A percentile compares a stretch with the other conserved stretches of the same genome.
Evolutionary conservation across 306 rosid species (phyloP).

Genomic region (Cucurbita ficifolia): DNA sequence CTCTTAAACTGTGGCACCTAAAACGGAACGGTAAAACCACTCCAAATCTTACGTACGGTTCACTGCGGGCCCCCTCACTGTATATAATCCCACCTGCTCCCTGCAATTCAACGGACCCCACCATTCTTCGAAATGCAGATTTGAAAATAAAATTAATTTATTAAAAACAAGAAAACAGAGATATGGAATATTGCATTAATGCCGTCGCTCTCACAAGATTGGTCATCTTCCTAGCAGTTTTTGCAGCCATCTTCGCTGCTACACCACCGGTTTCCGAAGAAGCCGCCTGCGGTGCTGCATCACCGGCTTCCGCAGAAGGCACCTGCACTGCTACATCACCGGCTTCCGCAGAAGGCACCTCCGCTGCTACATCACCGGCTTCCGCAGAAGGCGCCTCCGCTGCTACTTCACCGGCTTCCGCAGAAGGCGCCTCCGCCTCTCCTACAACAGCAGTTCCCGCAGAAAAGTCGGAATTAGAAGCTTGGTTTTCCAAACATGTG

Average conservation of each 20-base stretch:
- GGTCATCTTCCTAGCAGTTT: not conserved
- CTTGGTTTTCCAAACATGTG: conserved; percentile 29
- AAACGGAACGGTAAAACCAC: not conserved
- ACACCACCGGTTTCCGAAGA: conserved; percentile 10
- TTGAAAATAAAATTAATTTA: no score
- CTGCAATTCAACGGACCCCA: no score
- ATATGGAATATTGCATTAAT: not conserved
- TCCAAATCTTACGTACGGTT: not conserved
- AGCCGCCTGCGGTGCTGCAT: no score
- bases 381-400: no score
- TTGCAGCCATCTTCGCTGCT: not conserved
- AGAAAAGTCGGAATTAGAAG: conserved; percentile 1
- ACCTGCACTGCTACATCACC: no score
- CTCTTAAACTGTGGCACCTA: no score
- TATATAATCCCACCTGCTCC: not conserved
- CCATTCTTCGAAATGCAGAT: no score
- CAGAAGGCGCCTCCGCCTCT: no score
- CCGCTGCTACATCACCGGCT: no score
- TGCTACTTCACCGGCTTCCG: not conserved
- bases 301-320: no score
- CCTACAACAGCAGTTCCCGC: conserved; percentile 9
- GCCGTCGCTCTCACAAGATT: not conserved
- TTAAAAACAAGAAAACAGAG: not conserved
- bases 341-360: no score
- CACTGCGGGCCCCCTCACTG: not conserved